Evolutionary conservation across 805 yeast genomes (phyloP), one percentile per base, ranked within the genome.

Genomic region (Saccharomycodes ludwigii): DNA sequence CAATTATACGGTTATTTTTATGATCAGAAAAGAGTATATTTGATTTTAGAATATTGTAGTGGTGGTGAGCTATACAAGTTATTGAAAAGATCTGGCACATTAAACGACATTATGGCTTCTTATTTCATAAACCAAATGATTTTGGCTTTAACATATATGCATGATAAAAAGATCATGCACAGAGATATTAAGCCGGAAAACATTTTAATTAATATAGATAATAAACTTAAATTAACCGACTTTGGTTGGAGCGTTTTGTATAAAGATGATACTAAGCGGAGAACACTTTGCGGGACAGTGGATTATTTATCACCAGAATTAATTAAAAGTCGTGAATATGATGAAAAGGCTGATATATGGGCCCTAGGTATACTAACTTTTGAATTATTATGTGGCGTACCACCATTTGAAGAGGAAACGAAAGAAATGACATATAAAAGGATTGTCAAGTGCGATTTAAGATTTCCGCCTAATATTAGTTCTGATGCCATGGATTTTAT

Each of bases 301-400:
- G 97, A 91, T 55, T 88, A 88, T 45, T 57, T 91, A 11, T 93
- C 97, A 0, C 98, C 98, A 6, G 98, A 88, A 56, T 76, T 91
- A 80, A 82, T 88, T 5, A 91, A 79, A 39, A 75, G 81, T 2
- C 74, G 70, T 43, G 80, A 75, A 8, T 91, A 88, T 45, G 88
- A 80, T 43, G 66, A 65, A 32, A 65, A 65, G 31, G 94, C 84
- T 0, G 98, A 88, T 50, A 68, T 79, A 3, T 88, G 98, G 98
- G 83, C 96, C 1, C 59, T 88, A 33, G 98, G 98, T 0, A 74
- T 88, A 2, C 54, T 88, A 22, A 67, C 85, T 39, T 88, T 78
- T 48, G 98, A 88, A 52, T 68, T 91, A 31, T 56, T 88, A 2
- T 85, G 79, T 4, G 97, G 96, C 0, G 64, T 66, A 29, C 95